Base-by-base conservation (phyloP, 768 basidiomycete species). In the Pleurotus djamor region DNA sequence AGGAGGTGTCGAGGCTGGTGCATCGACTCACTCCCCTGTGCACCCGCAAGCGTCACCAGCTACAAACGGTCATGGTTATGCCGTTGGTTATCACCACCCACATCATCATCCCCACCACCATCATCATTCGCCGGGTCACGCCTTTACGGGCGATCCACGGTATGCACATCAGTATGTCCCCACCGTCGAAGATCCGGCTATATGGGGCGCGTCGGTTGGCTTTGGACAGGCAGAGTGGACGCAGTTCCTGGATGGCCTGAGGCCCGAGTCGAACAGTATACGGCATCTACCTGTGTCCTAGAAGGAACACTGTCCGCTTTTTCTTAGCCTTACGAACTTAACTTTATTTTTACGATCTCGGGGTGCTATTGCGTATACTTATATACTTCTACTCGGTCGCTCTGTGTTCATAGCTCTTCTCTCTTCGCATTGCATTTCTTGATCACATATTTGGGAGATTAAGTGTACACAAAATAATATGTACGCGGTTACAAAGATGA, bases 191-290 rank as follows among this genome's bases (percentile, higher is more conserved):
- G 86, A 88, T 62, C 74, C 79, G 38, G 77, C 77, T 35, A 86
- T 91, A 78, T 92, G 90, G 89, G 89, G 89, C 45, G 81, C 89
- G 13, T 82, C 86, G 38, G 81, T 86, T 52, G 87, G 87, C 14
- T 88, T 92, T 67, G 89, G 84, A 58, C 86, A 89, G 63, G 84
- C 85, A 43, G 91, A 92, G 71, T 92, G 91, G 87, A 78, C 76
- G 3, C 77, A 79, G 57, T 77, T 81, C 59, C 72, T 91, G 71
- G 86, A 89, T 60, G 86, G 82, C 48, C 79, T 90, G 72, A 79
- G 85, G 66, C 81, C 83, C 33, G 76, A 78, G 34, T 65, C 54
- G 10, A 38, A n/a, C 8, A 34, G n/a, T 17, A 28, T 56, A 4
- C 37, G 54, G 28, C 52, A 54, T 37, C 34, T 54, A 13, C 52